Evolutionary conservation across 371 early-diverging fungal genomes (phyloP), one percentile per base, ranked within the genome.

Genomic region (Fennellomyces sp.): DNA sequence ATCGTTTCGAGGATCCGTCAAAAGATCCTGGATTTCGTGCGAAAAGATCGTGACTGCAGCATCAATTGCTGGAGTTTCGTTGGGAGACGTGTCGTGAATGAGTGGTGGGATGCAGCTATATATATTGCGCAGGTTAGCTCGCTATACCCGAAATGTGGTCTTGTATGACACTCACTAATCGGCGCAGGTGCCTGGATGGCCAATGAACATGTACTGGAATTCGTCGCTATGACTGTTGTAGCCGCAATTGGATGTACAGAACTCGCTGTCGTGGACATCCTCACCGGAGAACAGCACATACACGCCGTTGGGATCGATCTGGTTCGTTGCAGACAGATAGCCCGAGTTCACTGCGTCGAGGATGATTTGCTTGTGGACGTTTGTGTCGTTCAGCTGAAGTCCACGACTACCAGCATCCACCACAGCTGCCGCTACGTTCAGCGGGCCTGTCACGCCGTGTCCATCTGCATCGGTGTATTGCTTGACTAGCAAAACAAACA

Each of bases 21-120:
- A 54, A 10, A 80, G 49, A 59, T 84, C 81, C 56, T 79, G 78
- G 26, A 84, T 58, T 64, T 82, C 84, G 58, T 84, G 84, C 3
- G 83, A 81, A 53, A 82, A 71, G 25, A 78, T 75, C 15, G 75
- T 76, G 55, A 84, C 71, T 26, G 73, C 70, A 54, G 81, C 79
- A 55, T 84, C 84, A 29, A 81, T 71, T 11, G 72, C 64, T 19
- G 80, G 78, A 36, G 68, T 65, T 33, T 68, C 65, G 63, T 84
- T 80, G 8, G 81, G 82, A 17, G 82, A 79, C 3, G 41, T 28
- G 3, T 59, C 36, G 19, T 61, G 59, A 45, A 70, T 76, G 23
- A 64, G 15, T 13, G 61, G 28, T 10, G 78, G 78, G 39, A 76
- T 70, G 53, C 81, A 78, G 27, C 73, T 72, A 58, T 31, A 47